Evolutionary conservation across 345 rosid genomes (phyloP).

Genomic region (Syzygium aromaticum): DNA sequence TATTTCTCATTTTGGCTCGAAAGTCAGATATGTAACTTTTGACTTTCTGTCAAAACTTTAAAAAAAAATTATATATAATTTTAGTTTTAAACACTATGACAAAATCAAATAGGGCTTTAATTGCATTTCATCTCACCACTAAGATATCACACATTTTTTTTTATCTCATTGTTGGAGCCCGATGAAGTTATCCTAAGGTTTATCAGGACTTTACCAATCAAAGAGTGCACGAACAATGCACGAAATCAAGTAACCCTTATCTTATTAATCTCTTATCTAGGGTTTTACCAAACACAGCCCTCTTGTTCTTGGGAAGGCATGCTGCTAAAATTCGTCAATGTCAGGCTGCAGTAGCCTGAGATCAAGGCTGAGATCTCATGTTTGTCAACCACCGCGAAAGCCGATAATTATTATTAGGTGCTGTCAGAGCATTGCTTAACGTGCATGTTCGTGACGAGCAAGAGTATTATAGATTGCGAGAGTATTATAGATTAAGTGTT

Average conservation of each 20-base stretch:
- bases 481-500: too few species aligned
- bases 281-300: not conserved
- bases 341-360: not conserved
- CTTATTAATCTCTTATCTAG: not conserved
- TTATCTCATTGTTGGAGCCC: not conserved
- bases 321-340: not conserved
- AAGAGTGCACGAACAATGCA: not conserved
- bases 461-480: too few species aligned
- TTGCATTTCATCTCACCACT: not conserved
- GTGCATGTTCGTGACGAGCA: not conserved
- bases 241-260: not conserved
- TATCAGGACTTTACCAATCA: not conserved
- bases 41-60: not conserved
- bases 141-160: too few species aligned
- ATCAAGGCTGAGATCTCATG: not conserved
- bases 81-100: not conserved
- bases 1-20: not conserved
- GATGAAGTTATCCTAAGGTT: not conserved
- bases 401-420: not conserved
- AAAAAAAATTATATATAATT: not conserved
- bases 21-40: not conserved
- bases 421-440: not conserved
- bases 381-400: not conserved
- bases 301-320: not conserved
- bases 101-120: not conserved